Percentiles rank a stretch among this genome's conserved stretches.
phyloP scores from a whole-genome alignment of 371 early-diverging fungal species.

The Phascolomyces articulosus region DNA sequence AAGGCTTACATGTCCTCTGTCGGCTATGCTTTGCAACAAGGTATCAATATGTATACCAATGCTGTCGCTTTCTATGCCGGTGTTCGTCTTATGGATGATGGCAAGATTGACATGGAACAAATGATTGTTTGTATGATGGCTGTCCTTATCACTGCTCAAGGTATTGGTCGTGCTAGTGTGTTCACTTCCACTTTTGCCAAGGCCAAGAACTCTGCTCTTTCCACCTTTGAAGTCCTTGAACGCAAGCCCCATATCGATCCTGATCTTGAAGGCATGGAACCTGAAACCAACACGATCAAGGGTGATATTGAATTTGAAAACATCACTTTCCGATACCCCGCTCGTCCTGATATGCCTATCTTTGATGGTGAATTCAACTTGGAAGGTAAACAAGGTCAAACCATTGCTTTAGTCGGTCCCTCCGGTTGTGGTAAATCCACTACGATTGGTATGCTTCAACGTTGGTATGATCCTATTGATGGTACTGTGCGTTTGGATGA shows the following conservation, averaged over 20 bases:
- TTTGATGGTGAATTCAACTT: constrained; percentile 77
- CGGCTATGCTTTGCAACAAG: constrained; percentile 73
- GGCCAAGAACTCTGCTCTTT: constrained; percentile 83
- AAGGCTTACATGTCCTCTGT: constrained; percentile 60
- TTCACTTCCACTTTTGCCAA: constrained; percentile 67
- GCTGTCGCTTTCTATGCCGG: constrained; percentile 66
- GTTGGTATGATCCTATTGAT: constrained; percentile 80
- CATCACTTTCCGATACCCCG: constrained; percentile 84
- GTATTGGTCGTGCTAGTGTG: constrained; percentile 64
- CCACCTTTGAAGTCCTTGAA: constrained; percentile 78
- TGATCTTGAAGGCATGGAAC: constrained; percentile 59
- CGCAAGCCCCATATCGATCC: constrained; percentile 74
- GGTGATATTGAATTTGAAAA: constrained; percentile 64
- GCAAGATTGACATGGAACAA: constrained; percentile 28
- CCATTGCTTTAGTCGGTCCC: constrained; percentile 88
- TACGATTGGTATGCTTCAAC: constrained; percentile 79
- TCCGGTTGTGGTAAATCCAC: constrained; percentile 91
- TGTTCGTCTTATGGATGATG: constrained; percentile 43
- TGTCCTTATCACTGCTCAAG: constrained; percentile 76
- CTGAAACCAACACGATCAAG: constrained; percentile 32
- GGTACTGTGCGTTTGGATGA: constrained; percentile 73
- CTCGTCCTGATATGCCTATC: constrained; percentile 71
- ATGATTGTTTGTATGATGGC: constrained; percentile 75
- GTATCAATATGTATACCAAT: constrained; percentile 67
- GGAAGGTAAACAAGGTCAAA: constrained; percentile 73